Evolutionary conservation across 306 rosid genomes (phyloP).

Genomic region (Fagus sylvatica): DNA sequence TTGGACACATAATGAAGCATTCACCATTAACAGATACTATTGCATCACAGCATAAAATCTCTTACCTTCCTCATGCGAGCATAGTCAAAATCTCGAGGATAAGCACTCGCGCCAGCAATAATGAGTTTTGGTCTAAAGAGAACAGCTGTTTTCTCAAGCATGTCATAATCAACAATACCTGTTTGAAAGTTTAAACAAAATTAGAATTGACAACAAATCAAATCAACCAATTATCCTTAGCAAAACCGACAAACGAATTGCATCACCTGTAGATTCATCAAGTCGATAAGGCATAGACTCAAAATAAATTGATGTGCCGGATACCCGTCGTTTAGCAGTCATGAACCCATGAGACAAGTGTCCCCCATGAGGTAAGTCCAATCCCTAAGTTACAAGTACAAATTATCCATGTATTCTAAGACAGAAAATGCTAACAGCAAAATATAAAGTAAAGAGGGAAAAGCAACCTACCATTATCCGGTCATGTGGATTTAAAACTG

Average conservation of each 20-base stretch:
- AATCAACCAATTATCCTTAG: constrained; percentile 10
- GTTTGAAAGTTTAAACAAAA: constrained; percentile 12
- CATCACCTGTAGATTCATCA: constrained; percentile 79
- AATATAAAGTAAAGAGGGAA: not conserved
- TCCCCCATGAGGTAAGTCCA: constrained; percentile 98
- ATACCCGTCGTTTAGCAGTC: constrained; percentile 94
- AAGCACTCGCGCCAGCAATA: constrained; percentile 98
- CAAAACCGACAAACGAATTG: constrained; percentile 14
- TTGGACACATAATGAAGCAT: too few species aligned
- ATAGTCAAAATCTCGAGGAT: constrained; percentile 97
- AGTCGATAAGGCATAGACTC: constrained; percentile 98
- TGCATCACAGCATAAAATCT: constrained; percentile 14
- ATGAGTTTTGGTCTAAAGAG: constrained; percentile 91
- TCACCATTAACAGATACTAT: constrained; percentile 1
- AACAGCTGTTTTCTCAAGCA: constrained; percentile 85
- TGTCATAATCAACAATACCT: constrained; percentile 93
- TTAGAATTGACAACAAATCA: constrained; percentile 4
- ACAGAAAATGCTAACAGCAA: not conserved
- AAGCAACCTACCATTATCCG: constrained; percentile 75
- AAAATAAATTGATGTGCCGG: constrained; percentile 90
- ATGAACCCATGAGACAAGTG: constrained; percentile 97
- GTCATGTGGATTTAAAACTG: constrained; percentile 89
- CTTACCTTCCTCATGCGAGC: constrained; percentile 87
- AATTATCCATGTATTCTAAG: constrained; percentile 8
- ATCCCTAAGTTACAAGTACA: constrained; percentile 56